Conservation (phyloP, 2,329 filamentous ascomycete species). For the Rutstroemia sp. region DNA sequence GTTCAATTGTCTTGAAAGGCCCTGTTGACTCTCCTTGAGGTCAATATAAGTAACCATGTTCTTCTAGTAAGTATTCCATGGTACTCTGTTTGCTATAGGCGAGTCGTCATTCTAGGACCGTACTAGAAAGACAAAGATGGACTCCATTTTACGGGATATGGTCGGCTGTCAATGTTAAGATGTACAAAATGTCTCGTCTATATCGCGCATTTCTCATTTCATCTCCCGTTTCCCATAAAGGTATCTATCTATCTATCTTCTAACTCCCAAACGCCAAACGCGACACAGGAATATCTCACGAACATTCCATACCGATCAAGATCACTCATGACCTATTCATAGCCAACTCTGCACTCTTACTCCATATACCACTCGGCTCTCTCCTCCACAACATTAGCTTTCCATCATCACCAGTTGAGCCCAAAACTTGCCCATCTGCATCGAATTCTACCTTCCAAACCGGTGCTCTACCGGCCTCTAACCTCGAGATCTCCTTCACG, state of each 20-base stretch:
- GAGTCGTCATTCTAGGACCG: too few species aligned
- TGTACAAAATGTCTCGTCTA: too few species aligned
- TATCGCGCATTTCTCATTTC: too few species aligned
- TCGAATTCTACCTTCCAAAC: slow-evolving; percentile 72
- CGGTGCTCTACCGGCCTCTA: slow-evolving; percentile 61
- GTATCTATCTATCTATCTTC: background rate
- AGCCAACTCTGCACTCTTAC: slow-evolving; percentile 26
- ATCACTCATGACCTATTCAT: slow-evolving; percentile 17
- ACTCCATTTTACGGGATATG: too few species aligned
- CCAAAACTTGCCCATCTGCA: slow-evolving; percentile 62
- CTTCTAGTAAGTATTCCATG: too few species aligned
- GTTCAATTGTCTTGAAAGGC: too few species aligned
- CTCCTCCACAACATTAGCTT: slow-evolving; percentile 55
- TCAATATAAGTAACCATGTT: too few species aligned
- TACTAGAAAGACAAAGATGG: too few species aligned
- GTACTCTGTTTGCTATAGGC: too few species aligned
- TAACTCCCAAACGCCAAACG: background rate
- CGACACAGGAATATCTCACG: background rate
- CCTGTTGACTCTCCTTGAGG: too few species aligned
- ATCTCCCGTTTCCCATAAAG: background rate
- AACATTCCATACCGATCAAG: background rate
- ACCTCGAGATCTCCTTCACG: slow-evolving; percentile 54
- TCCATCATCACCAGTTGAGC: slow-evolving; percentile 71
- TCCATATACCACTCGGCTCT: slow-evolving; percentile 27
- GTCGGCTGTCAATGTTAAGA: too few species aligned